These are phyloP conservation scores for Penicillium palitans DNA, from an alignment of 2,329 filamentous ascomycete species.

Conservation along the genomic window DNA sequence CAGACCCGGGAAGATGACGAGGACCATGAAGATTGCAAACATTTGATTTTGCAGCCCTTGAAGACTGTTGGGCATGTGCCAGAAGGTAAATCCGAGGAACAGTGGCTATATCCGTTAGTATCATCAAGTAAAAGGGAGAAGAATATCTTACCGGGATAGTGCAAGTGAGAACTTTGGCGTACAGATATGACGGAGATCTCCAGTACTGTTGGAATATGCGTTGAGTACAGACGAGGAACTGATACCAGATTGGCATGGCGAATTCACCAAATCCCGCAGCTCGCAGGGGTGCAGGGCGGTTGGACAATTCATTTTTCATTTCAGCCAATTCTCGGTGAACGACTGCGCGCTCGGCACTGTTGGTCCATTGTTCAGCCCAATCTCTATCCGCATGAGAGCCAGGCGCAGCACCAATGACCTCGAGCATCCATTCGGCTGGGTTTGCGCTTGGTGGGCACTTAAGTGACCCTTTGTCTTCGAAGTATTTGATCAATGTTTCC, in stretches of 20 bases:
- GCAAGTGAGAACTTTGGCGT: slow-evolving; percentile 72
- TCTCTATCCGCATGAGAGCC: slow-evolving; percentile 64
- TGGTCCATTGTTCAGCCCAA: slow-evolving; percentile 64
- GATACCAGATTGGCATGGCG: slow-evolving; percentile 68
- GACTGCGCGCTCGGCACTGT: slow-evolving; percentile 55
- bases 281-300: slow-evolving; percentile 38
- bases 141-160: slow-evolving; percentile 62
- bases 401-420: slow-evolving; percentile 60
- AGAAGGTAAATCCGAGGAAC: slow-evolving; percentile 83
- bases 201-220: slow-evolving; percentile 89
- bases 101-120: slow-evolving; percentile 48
- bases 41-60: slow-evolving; percentile 88
- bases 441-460: slow-evolving; percentile 64
- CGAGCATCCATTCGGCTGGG: slow-evolving; percentile 74
- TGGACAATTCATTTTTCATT: slow-evolving; percentile 25
- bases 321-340: slow-evolving; percentile 55
- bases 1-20: slow-evolving; percentile 70
- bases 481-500: slow-evolving; percentile 60
- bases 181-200: slow-evolving; percentile 84
- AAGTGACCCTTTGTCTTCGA: slow-evolving; percentile 63
- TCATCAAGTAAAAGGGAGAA: background rate
- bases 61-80: slow-evolving; percentile 67
- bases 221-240: slow-evolving; percentile 65
- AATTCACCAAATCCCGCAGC: slow-evolving; percentile 69
- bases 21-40: slow-evolving; percentile 81